Evolutionary conservation across 139 green algal species (phyloP), one percentile per base, ranked within the genome.

Genomic region (Pycnococcus provasolii): DNA sequence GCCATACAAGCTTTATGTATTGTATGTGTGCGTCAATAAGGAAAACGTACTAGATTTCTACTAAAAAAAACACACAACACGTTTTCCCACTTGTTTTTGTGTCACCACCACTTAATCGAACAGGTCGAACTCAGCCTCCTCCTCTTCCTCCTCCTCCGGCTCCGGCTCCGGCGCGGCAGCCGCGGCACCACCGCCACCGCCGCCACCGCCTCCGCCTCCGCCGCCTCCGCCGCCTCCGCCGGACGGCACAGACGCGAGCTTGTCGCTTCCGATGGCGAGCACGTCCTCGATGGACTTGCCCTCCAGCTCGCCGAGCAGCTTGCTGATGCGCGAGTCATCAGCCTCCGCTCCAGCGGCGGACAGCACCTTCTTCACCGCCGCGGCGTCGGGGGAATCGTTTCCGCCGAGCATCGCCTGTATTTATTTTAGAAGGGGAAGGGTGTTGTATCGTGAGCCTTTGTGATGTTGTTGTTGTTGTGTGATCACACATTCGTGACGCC

Each of bases 211-310:
- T 42, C 58, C 66, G 55, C 48, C 62, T 9, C 40, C 66, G 26
- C 48, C 70, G 5, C 59, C 78, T 41, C 66, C 74, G 47, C 62
- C 81, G 37, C 75, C 83, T 48, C 84, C 84, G 58, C 84, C 84
- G 53, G 73, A 60, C 43, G 80, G 82, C 47, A 90, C 84, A n/a
- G 80, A 84, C 42, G 84, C 82, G 42, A 90, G 79, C 81, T 90
- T 90, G 62, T 76, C 62, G 6, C 66, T 13, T 53, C 84, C 82
- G n/a, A 63, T 45, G 2, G 70, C 66, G 45, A 87, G 68, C n/a
- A 84, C 68, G 67, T 84, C 84, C 58, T 74, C 62, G n/a, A 90
- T 79, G 68, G 87, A 71, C 78, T 90, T 90, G 76, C 84, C 84
- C 51, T 90, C 80, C 15, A 90, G 61, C 84, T 90, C 85, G 42